Percentiles rank a stretch among this genome's conserved stretches.
phyloP scores from a whole-genome alignment of 73 alveolate species.

The Paramecium sonneborni region DNA sequence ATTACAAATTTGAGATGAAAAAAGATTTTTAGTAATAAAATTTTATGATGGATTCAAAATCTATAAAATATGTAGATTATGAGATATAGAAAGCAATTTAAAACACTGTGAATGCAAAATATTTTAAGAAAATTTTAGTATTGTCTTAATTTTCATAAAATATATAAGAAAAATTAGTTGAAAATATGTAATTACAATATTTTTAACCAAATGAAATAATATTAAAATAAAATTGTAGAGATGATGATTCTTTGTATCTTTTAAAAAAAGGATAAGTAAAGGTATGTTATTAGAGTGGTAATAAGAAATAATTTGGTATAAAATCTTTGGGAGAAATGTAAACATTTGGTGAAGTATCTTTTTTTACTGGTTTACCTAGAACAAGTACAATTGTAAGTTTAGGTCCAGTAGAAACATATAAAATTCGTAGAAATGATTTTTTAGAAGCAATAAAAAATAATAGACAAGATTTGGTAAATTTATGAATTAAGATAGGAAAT shows the following conservation, averaged over 20 bases:
- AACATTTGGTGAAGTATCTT: background rate
- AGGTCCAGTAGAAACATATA: background rate
- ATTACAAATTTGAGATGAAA: background rate
- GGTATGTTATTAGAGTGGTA: background rate
- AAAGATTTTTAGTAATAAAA: background rate
- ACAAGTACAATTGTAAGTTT: background rate
- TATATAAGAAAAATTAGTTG: background rate
- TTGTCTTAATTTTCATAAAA: background rate
- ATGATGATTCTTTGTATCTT: background rate
- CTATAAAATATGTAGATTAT: background rate
- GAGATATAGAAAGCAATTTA: background rate
- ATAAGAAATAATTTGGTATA: background rate
- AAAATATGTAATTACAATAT: background rate
- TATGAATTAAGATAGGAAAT: background rate
- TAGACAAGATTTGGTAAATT: background rate
- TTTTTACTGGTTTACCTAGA: constrained; percentile 1
- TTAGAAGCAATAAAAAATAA: background rate
- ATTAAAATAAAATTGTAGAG: background rate
- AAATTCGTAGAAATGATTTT: background rate
- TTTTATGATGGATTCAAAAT: background rate
- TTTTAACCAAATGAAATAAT: background rate
- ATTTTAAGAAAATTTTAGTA: background rate
- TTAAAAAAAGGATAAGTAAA: background rate
- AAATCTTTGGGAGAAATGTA: background rate
- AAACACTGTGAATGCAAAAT: background rate